Evolutionary conservation across 2,329 filamentous ascomycete genomes (phyloP), one percentile per base, ranked within the genome.

Genomic region (Hymenoscyphus fructigenus): DNA sequence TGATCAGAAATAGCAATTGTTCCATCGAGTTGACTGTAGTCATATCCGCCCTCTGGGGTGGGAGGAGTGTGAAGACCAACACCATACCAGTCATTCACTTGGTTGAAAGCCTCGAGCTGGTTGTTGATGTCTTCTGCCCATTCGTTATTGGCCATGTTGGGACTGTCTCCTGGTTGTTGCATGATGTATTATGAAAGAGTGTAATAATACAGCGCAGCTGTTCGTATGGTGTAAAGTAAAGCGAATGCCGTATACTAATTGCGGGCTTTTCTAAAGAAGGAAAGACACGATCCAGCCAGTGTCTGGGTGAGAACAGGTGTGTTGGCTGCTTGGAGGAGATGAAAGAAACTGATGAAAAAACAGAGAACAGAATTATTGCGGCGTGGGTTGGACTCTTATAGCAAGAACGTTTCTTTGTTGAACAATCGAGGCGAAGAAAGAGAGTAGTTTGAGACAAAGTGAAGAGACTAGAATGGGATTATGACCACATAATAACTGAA

Each of bases 331-430:
- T 12, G 23, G n/a, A 5, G 20, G 20, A 53, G 20, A 23, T 53
- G 47, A 53, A 53, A 53, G 47, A 53, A 53, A 53, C 20, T 53
- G 47, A 53, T 53, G 44, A 53, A 26, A 36, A 50, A 53, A 53
- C 26, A 26, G 47, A 26, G 47, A 53, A 53, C 47, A 53, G 47
- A 53, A 53, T 12, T 53, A 26, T 53, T 53, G 47, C 47, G 47
- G 20, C n/a, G 47, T 23, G 47, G 20, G 20, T 53, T 53, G n/a
- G 23, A n/a, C 47, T 50, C 36, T 64, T 26, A 59, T 36, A 44
- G 56, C n/a, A 20, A 50, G 28, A 36, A 26, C 38, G 44, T 57
- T 56, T 59, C 56, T 44, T 28, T 59, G 14, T 36, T 53, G 26
- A 38, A 12, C 15, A 55, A 53, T 41, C 20, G 34, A 62, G 47